phyloP scores from a whole-genome alignment of 2,329 filamentous ascomycete genomes.

The Cytospora paraplurivora region DNA sequence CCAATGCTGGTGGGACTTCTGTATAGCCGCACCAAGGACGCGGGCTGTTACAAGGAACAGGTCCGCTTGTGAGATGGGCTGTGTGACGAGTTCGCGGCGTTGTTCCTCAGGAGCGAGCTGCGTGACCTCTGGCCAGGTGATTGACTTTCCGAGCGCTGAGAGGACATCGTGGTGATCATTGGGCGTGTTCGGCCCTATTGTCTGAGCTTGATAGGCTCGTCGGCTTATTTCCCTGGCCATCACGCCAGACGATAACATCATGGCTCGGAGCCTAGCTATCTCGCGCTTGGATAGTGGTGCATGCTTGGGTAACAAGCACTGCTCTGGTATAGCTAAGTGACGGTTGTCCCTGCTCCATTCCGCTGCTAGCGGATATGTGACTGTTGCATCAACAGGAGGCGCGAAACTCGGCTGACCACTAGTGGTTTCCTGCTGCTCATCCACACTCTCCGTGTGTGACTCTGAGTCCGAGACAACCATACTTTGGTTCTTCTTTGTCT shows the following conservation, averaged over 20 bases:
- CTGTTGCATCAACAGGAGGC: slow-evolving; percentile 30
- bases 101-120: slow-evolving; percentile 41
- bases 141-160: slow-evolving; percentile 29
- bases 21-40: slow-evolving; percentile 52
- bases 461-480: slow-evolving; percentile 46
- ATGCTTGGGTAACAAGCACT: slow-evolving; percentile 41
- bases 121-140: slow-evolving; percentile 49
- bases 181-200: slow-evolving; percentile 39
- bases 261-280: slow-evolving; percentile 73
- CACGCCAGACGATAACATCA: slow-evolving; percentile 83
- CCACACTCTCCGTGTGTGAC: slow-evolving; percentile 36
- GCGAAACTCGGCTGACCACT: slow-evolving; percentile 43
- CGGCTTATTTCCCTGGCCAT: slow-evolving; percentile 81
- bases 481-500: slow-evolving; percentile 33
- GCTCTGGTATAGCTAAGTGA: slow-evolving; percentile 57
- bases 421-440: slow-evolving; percentile 37
- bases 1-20: slow-evolving; percentile 56
- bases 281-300: slow-evolving; percentile 67
- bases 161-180: slow-evolving; percentile 33
- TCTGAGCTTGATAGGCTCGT: slow-evolving; percentile 56
- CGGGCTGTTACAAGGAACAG: slow-evolving; percentile 56
- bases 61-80: slow-evolving; percentile 45
- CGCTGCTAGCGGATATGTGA: slow-evolving; percentile 29
- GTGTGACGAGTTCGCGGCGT: slow-evolving; percentile 36
- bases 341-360: slow-evolving; percentile 34